phyloP scores from a whole-genome alignment of 768 basidiomycete species.

The Flagelloscypha sp. region DNA sequence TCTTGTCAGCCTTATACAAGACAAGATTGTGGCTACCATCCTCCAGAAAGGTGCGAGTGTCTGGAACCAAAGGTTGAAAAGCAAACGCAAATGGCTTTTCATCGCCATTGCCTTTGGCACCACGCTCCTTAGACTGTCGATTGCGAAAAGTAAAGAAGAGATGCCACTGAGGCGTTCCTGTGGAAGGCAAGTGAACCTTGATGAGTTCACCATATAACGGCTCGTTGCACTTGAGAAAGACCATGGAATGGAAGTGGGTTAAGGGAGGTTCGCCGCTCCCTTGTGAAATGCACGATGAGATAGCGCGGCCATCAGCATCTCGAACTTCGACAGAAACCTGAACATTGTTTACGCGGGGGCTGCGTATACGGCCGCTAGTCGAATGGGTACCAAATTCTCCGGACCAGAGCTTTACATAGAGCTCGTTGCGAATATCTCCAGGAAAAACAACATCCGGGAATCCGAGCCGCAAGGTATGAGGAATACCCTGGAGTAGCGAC shows the following conservation, averaged over 20 bases:
- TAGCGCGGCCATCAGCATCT: conserved; percentile 54
- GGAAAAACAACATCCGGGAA: conserved; percentile 97
- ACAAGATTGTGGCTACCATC: conserved; percentile 84
- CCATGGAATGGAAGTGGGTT: conserved; percentile 81
- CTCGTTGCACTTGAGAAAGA: conserved; percentile 79
- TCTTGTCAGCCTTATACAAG: conserved; percentile 76
- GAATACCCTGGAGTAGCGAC: conserved; percentile 70
- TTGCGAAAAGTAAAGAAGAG: conserved; percentile 92
- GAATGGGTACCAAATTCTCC: conserved; percentile 69
- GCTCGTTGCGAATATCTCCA: conserved; percentile 84
- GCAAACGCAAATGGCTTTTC: conserved; percentile 89
- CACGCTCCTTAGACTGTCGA: conserved; percentile 38
- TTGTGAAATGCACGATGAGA: conserved; percentile 69
- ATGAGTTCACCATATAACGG: conserved; percentile 92
- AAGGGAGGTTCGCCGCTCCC: conserved; percentile 81
- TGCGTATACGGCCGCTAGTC: conserved; percentile 45
- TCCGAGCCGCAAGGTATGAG: conserved; percentile 78
- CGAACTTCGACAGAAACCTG: conserved; percentile 90
- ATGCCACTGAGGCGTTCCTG: conserved; percentile 72
- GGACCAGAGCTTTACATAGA: conserved; percentile 94
- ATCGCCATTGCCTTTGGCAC: conserved; percentile 39
- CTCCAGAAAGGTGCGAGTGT: conserved; percentile 69
- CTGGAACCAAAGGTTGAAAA: conserved; percentile 80
- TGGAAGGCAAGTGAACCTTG: conserved; percentile 70
- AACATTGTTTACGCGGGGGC: conserved; percentile 54